Conservation (phyloP, 2,329 filamentous ascomycete species). For the Pyrenophora tritici-repentis region DNA sequence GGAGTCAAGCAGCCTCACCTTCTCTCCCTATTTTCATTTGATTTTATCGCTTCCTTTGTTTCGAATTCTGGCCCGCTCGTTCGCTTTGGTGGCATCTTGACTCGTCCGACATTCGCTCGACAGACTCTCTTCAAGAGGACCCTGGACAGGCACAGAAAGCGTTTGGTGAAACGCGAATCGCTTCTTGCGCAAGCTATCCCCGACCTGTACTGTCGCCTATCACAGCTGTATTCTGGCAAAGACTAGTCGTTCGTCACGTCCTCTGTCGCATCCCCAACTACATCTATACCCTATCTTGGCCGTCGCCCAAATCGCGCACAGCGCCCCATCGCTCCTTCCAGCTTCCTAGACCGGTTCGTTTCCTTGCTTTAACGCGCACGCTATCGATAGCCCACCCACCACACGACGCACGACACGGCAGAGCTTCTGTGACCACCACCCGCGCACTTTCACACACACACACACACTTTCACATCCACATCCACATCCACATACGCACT, state of each 20-base stretch:
- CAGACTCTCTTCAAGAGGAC: slow-evolving; percentile 1
- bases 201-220: slow-evolving; percentile 4
- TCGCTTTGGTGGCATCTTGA: background rate
- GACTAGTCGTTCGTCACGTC: slow-evolving; percentile 2
- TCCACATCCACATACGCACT: no score
- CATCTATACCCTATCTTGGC: background rate
- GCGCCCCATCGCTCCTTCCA: slow-evolving; percentile 3
- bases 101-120: slow-evolving; percentile 13
- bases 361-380: slow-evolving; percentile 3
- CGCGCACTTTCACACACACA: slow-evolving; percentile 3
- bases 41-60: background rate
- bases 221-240: background rate
- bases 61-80: background rate
- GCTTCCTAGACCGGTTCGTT: background rate
- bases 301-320: background rate
- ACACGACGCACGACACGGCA: background rate
- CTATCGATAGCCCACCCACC: slow-evolving; percentile 12
- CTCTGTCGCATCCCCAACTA: background rate
- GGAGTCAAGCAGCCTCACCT: background rate
- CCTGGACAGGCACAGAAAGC: slow-evolving; percentile 22
- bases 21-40: background rate
- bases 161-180: slow-evolving; percentile 46
- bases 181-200: slow-evolving; percentile 24
- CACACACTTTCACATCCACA: no score
- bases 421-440: slow-evolving; percentile 6